Evolutionary conservation across 208 protist species (phyloP).

Genomic region (Acanthamoeba sp.): DNA sequence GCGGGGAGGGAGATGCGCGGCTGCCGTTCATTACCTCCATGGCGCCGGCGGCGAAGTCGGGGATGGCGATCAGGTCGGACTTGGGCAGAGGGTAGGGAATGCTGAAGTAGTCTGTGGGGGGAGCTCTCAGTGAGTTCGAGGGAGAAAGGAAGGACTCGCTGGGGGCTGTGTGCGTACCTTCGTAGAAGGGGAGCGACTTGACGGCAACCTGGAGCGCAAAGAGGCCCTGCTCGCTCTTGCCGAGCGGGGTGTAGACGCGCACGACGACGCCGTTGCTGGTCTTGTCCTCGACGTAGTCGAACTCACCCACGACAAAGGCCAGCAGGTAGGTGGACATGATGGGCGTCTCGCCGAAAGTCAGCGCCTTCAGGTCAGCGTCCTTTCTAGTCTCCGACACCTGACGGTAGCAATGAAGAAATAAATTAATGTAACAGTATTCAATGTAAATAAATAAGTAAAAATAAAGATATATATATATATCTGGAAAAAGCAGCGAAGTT

Average conservation of each 20-base stretch:
- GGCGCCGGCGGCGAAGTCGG: slow-evolving; percentile 91
- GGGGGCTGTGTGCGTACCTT: not conserved
- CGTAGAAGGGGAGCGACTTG: slow-evolving; percentile 28
- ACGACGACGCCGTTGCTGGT: slow-evolving; percentile 83
- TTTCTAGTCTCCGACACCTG: slow-evolving; percentile 25
- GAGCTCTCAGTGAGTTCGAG: not conserved
- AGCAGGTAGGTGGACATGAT: slow-evolving; percentile 94
- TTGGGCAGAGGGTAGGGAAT: slow-evolving; percentile 92
- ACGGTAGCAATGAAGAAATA: not conserved
- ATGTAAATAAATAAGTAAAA: too few species aligned
- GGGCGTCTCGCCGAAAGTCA: slow-evolving; percentile 88
- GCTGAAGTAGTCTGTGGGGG: slow-evolving; percentile 68
- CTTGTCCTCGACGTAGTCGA: slow-evolving; percentile 91
- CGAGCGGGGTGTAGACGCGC: slow-evolving; percentile 86
- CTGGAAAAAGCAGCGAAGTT: too few species aligned
- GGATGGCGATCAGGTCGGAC: slow-evolving; percentile 96
- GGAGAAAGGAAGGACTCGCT: not conserved
- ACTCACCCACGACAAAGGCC: slow-evolving; percentile 95
- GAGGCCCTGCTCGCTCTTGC: slow-evolving; percentile 84
- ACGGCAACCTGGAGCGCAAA: slow-evolving; percentile 94
- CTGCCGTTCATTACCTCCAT: too few species aligned
- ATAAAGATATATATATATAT: too few species aligned
- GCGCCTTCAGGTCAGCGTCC: slow-evolving; percentile 41
- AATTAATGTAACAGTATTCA: too few species aligned
- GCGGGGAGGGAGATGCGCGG: too few species aligned